Evolutionary conservation across 345 rosid genomes (phyloP), one percentile per base, ranked within the genome.

Genomic region (Firmiana major): DNA sequence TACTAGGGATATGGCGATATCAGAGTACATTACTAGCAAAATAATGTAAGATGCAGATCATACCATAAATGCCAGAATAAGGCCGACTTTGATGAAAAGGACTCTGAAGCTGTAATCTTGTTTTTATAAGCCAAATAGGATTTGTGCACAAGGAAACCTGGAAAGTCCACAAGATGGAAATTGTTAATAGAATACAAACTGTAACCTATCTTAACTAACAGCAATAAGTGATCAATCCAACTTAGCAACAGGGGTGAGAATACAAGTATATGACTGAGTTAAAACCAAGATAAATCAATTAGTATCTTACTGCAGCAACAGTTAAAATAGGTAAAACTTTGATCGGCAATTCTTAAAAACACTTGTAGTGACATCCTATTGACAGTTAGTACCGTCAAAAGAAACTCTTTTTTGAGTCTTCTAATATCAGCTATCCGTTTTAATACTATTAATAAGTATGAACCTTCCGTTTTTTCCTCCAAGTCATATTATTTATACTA

Each of bases 121-220:
- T 95, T 84, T 93, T 95, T 68, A 95, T 90, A 45, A 95, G 91
- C 99, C 98, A 95, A 79, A 95, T 79, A 51, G 99, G 96, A 86
- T 93, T 93, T 65, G 98, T 90, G 86, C 94, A 95, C 78, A 95
- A 76, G 77, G 88, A 92, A 75, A 92, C 99, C 99, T 93, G 86
- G 75, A 60, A 77, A 78, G 22, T 38, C 70, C 63, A 83, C 40
- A 78, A 68, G 58, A 62, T 65, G 60, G 54, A 34, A 54, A 57
- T 74, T 59, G 72, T 34, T n/a, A 74, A 67, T 5, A 49, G 21
- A 49, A 78, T 57, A 24, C 2, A 79, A 79, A 72, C 38, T 59
- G 24, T 8, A 42, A 49, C 53, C 17, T 54, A 72, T 36, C 19
- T 75, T 40, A 15, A 21, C 38, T 45, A 40, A 62, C 58, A 75